Conservation (phyloP, 805 yeast species). For the Hanseniaspora valbyensis region DNA sequence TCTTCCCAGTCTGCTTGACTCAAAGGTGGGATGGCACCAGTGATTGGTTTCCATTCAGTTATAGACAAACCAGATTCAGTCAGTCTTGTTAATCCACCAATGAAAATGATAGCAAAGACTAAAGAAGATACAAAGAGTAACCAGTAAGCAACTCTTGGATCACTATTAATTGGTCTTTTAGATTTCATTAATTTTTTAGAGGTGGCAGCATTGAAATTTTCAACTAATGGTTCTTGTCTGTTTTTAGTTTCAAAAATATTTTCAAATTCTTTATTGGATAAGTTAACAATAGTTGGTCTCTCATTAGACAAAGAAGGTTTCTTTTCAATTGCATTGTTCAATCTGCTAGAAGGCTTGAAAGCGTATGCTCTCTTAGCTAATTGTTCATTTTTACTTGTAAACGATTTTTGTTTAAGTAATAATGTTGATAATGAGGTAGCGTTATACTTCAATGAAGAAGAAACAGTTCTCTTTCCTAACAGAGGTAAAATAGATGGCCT, state of each 20-base stretch:
- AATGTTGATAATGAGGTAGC: background rate
- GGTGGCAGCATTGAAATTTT: constrained; percentile 1
- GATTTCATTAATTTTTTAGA: constrained; percentile 19
- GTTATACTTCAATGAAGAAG: background rate
- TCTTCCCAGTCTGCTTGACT: constrained; percentile 70
- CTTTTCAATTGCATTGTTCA: background rate
- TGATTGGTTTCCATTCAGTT: constrained; percentile 97
- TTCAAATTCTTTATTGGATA: constrained; percentile 7
- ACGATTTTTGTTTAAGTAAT: background rate
- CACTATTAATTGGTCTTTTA: constrained; percentile 31
- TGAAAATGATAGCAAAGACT: constrained; percentile 89
- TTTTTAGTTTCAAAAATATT: background rate
- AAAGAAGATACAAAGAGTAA: constrained; percentile 74
- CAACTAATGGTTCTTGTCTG: background rate
- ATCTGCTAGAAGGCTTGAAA: background rate
- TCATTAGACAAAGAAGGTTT: background rate
- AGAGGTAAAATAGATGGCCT: background rate
- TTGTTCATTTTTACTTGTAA: background rate
- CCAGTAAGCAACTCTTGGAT: constrained; percentile 71
- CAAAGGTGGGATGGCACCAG: constrained; percentile 88
- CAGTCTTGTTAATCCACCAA: constrained; percentile 89
- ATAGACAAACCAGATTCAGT: constrained; percentile 94
- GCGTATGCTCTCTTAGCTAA: background rate
- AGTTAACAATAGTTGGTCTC: background rate
- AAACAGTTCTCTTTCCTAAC: background rate